Percentiles rank a stretch among this genome's conserved stretches.
phyloP scores from a whole-genome alignment of 768 basidiomycete genomes.

The Phlebiopsis flavidoalba region DNA sequence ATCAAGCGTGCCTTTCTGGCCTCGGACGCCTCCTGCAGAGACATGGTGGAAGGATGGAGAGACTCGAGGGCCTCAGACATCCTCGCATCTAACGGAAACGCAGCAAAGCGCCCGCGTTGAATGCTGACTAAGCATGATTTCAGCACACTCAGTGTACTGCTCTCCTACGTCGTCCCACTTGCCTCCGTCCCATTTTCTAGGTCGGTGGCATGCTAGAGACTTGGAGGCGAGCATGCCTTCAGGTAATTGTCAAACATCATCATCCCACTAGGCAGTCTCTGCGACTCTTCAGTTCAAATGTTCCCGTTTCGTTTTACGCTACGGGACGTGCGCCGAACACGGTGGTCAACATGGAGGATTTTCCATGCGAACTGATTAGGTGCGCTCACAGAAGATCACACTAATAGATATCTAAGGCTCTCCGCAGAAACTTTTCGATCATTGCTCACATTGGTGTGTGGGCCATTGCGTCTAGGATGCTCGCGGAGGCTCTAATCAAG shows the following conservation, averaged over 20 bases:
- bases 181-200: neutral
- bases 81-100: no score
- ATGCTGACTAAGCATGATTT: conserved; percentile 7
- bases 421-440: conserved; percentile 82
- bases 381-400: conserved; percentile 19
- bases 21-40: conserved; percentile 75
- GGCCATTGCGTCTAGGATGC: neutral
- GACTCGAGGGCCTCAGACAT: no score
- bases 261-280: neutral
- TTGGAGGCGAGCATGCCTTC: conserved; percentile 23
- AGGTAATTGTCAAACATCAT: neutral
- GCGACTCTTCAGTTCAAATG: conserved; percentile 26
- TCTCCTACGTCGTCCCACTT: neutral
- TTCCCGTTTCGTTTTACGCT: conserved; percentile 17
- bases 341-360: conserved; percentile 52
- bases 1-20: conserved; percentile 74
- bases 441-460: conserved; percentile 87
- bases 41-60: conserved; percentile 32
- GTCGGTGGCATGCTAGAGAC: conserved; percentile 16
- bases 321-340: conserved; percentile 24
- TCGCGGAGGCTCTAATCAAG: neutral
- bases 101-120: neutral
- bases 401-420: neutral
- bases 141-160: neutral
- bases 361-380: conserved; percentile 66